These are phyloP conservation scores for Cokeromyces recurvatus DNA, from an alignment of 371 early-diverging fungal genomes.

Conservation along the genomic window DNA sequence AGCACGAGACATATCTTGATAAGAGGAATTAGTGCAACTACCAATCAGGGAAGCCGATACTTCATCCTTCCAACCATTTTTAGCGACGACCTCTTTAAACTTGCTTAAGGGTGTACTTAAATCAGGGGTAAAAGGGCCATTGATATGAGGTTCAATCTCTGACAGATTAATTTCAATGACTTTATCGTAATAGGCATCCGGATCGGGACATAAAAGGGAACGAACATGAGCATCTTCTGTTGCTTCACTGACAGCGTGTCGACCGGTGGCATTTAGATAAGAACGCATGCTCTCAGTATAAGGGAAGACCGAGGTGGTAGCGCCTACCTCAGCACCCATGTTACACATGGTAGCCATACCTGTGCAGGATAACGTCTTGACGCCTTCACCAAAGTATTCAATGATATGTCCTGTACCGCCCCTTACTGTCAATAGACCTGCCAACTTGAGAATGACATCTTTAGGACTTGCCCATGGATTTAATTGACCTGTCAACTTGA, in stretches of 20 bases:
- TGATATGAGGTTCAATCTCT: conserved; percentile 90
- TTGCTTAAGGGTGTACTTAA: conserved; percentile 84
- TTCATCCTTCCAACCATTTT: conserved; percentile 87
- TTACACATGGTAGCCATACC: conserved; percentile 96
- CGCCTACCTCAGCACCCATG: conserved; percentile 95
- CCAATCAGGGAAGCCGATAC: conserved; percentile 90
- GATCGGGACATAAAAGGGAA: conserved; percentile 47
- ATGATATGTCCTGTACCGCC: conserved; percentile 90
- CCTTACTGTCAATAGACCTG: conserved; percentile 82
- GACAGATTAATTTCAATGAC: conserved; percentile 88
- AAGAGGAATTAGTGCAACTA: conserved; percentile 93
- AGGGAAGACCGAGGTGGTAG: conserved; percentile 92
- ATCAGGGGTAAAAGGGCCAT: conserved; percentile 97
- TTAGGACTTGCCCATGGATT: conserved; percentile 91
- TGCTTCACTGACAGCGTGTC: conserved; percentile 64
- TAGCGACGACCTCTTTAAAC: conserved; percentile 68
- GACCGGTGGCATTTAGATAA: conserved; percentile 77
- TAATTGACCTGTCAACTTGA: conserved; percentile 84
- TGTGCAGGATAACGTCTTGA: conserved; percentile 82
- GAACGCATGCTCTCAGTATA: conserved; percentile 73
- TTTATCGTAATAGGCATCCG: conserved; percentile 72
- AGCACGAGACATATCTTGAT: conserved; percentile 94
- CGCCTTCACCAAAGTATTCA: conserved; percentile 91
- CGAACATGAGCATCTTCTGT: conserved; percentile 51
- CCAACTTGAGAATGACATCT: conserved; percentile 86